Conservation (phyloP, 1,284 basidiomycete species). For the Sporisorium sorghi region DNA sequence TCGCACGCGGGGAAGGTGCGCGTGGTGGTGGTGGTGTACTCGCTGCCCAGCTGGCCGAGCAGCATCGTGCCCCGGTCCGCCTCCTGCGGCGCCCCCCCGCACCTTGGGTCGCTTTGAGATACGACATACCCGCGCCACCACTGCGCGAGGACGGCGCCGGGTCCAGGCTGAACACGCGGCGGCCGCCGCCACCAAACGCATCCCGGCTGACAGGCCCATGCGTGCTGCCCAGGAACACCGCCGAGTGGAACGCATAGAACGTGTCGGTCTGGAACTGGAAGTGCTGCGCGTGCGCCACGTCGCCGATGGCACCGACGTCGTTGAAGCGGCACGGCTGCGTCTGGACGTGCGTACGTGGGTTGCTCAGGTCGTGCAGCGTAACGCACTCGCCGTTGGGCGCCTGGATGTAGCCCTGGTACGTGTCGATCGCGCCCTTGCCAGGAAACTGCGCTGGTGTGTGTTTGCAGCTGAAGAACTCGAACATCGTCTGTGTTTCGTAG, state of each 20-base stretch:
- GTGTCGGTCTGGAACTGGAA: conserved; percentile 15
- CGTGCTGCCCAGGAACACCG: conserved; percentile 10
- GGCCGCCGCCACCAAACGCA: background rate
- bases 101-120: conserved; percentile 4
- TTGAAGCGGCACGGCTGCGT: conserved; percentile 8
- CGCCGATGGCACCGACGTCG: conserved; percentile 1
- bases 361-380: background rate
- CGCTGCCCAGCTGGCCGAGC: conserved; percentile 12
- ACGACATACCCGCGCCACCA: too few species aligned
- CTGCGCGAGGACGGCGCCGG: background rate
- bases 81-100: background rate
- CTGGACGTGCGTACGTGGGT: background rate
- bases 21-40: too few species aligned
- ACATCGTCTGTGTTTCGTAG: conserved; percentile 9
- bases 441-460: background rate
- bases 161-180: conserved; percentile 8
- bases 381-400: conserved; percentile 16
- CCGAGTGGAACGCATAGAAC: conserved; percentile 9
- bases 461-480: conserved; percentile 22
- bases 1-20: too few species aligned
- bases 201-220: conserved; percentile 3
- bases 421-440: conserved; percentile 5
- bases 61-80: conserved; percentile 3
- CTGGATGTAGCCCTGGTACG: conserved; percentile 23
- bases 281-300: conserved; percentile 15